phyloP scores from a whole-genome alignment of 495 filamentous ascomycete genomes.

The Penicillium antarcticum region DNA sequence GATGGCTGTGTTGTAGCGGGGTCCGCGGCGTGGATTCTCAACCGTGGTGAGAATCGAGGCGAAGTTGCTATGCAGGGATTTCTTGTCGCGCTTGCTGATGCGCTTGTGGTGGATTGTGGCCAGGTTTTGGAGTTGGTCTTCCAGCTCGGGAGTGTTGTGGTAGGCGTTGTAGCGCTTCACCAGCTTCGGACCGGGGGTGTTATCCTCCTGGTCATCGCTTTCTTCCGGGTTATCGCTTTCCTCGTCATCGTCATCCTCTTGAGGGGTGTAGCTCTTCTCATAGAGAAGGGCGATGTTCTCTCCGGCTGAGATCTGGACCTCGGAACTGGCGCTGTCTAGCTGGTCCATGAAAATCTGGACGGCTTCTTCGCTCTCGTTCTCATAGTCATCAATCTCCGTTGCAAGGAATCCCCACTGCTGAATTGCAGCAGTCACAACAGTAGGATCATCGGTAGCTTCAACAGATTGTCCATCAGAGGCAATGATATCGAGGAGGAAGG shows the following conservation, averaged over 20 bases:
- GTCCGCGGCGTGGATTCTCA: conserved; percentile 71
- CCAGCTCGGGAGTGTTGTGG: conserved; percentile 51
- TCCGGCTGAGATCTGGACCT: conserved; percentile 82
- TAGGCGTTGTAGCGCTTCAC: conserved; percentile 59
- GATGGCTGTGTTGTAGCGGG: conserved; percentile 68
- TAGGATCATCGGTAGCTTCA: conserved; percentile 67
- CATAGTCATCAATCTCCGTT: conserved; percentile 77
- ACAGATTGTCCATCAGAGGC: conserved; percentile 78
- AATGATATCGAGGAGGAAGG: conserved; percentile 80
- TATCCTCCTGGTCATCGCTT: conserved; percentile 47
- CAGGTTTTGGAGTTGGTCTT: conserved; percentile 50
- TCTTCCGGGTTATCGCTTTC: conserved; percentile 49
- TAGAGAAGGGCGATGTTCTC: conserved; percentile 88
- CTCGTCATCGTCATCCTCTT: conserved; percentile 62
- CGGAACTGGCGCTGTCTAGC: conserved; percentile 69
- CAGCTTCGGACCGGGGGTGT: conserved; percentile 52
- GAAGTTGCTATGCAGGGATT: conserved; percentile 74
- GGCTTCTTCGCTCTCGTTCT: conserved; percentile 66
- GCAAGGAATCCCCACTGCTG: conserved; percentile 87
- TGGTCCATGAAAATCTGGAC: conserved; percentile 90
- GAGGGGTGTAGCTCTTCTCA: conserved; percentile 70
- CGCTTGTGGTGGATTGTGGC: conserved; percentile 62
- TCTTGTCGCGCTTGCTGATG: conserved; percentile 76
- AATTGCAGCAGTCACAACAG: conserved; percentile 78
- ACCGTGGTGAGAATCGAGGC: conserved; percentile 80